phyloP scores from a whole-genome alignment of 78 protist species.

The Isochrysis galbana region DNA sequence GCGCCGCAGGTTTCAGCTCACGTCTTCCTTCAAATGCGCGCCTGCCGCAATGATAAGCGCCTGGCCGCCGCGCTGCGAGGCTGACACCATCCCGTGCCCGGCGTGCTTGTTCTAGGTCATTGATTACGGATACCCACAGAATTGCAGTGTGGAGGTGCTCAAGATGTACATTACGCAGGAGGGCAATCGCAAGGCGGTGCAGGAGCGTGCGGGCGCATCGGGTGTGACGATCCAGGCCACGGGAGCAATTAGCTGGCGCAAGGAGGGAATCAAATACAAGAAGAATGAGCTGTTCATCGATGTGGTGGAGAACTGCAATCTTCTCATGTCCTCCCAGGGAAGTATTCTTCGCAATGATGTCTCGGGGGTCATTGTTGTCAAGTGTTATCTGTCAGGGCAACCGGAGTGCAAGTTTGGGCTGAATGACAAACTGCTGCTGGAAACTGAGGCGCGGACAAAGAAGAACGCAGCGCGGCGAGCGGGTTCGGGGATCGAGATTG shows the following conservation, averaged over 20 bases:
- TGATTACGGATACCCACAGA: slow-evolving; percentile 92
- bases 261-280: slow-evolving; percentile 82
- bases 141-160: slow-evolving; percentile 67
- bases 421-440: slow-evolving; percentile 41
- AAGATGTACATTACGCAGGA: slow-evolving; percentile 82
- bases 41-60: not conserved
- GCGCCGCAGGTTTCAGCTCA: not conserved
- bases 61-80: not conserved
- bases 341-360: slow-evolving; percentile 87
- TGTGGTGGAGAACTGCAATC: slow-evolving; percentile 76
- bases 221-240: slow-evolving; percentile 85
- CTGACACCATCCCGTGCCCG: not conserved
- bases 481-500: slow-evolving; percentile 76
- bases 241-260: slow-evolving; percentile 86
- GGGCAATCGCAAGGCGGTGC: slow-evolving; percentile 28
- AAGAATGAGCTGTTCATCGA: slow-evolving; percentile 92
- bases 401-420: slow-evolving; percentile 97
- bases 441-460: not conserved
- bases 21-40: not conserved
- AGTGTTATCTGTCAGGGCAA: slow-evolving; percentile 92
- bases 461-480: not conserved
- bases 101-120: slow-evolving; percentile 79
- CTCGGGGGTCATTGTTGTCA: slow-evolving; percentile 84
- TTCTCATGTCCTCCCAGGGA: slow-evolving; percentile 56
- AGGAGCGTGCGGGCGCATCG: not conserved